Percentiles rank a stretch among this genome's conserved stretches.
Evolutionary conservation across 371 early-diverging fungal genomes (phyloP).

Genomic region (Dentiscutata heterogama): DNA sequence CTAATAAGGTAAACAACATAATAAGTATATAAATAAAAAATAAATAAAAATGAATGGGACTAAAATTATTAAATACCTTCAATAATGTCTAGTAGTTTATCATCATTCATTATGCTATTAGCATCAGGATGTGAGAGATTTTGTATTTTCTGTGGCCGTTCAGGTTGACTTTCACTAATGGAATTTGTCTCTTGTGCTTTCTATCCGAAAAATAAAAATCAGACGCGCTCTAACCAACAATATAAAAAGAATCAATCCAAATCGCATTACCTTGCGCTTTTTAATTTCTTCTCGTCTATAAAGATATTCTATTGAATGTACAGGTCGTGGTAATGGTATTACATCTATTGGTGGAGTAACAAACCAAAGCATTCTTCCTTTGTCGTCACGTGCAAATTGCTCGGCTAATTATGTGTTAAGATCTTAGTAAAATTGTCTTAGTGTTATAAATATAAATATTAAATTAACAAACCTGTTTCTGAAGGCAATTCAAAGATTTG

Average conservation of each 20-base stretch:
- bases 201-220: no score
- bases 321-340: constrained; percentile 21
- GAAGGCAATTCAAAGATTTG: not conserved
- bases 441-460: not conserved
- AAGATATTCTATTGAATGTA: constrained; percentile 42
- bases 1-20: not conserved
- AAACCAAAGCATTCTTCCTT: constrained; percentile 43
- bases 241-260: no score
- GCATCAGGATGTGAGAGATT: no score
- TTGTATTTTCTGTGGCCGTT: no score
- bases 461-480: constrained; percentile 8
- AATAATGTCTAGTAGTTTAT: no score
- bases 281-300: not conserved
- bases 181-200: no score
- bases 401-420: constrained; percentile 6
- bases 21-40: no score
- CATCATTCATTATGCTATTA: no score
- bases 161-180: no score
- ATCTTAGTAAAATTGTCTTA: not conserved
- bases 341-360: constrained; percentile 45
- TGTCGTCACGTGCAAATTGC: constrained; percentile 31
- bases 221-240: no score
- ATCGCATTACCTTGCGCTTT: not conserved
- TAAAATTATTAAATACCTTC: no score
- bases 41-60: no score